These are phyloP conservation scores for Suzukiozyma palmioleophila DNA, from an alignment of 1,139 yeast genomes.

Conservation along the genomic window DNA sequence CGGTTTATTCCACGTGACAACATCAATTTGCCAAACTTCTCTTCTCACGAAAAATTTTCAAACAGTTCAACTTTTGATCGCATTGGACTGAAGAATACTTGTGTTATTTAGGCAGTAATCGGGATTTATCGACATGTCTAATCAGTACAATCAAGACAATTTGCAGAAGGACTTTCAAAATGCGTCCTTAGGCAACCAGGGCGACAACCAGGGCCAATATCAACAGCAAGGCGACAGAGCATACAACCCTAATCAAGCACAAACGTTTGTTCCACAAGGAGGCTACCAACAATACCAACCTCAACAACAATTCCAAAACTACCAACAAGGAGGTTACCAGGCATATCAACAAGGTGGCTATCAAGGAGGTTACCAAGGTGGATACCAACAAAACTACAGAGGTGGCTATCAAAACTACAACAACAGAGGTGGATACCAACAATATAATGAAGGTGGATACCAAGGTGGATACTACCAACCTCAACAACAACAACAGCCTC, in stretches of 20 bases:
- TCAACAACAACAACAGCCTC: constrained; percentile 18
- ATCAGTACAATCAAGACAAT: constrained; percentile 46
- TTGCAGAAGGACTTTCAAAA: constrained; percentile 54
- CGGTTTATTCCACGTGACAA: too few species aligned
- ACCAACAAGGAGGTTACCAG: constrained; percentile 4
- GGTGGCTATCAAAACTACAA: constrained; percentile 21
- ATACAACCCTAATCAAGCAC: constrained; percentile 38
- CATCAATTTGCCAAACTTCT: too few species aligned
- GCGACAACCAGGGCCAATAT: constrained; percentile 13
- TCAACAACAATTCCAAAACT: constrained; percentile 6
- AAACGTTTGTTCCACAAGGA: constrained; percentile 38
- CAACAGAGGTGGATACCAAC: constrained; percentile 22
- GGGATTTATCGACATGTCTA: constrained; percentile 33
- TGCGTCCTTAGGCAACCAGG: constrained; percentile 27
- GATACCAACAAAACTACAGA: constrained; percentile 17
- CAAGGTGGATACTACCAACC: constrained; percentile 16
- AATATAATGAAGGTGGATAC: constrained; percentile 21
- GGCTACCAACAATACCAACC: constrained; percentile 11
- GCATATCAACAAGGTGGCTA: constrained; percentile 15
- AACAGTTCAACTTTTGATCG: too few species aligned
- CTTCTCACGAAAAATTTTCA: too few species aligned
- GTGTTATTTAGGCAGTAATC: too few species aligned
- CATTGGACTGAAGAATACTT: too few species aligned
- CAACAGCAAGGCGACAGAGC: constrained; percentile 18
- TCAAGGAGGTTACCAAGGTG: constrained; percentile 20